phyloP scores from a whole-genome alignment of 768 basidiomycete species.

The Tricholoma matsutake region DNA sequence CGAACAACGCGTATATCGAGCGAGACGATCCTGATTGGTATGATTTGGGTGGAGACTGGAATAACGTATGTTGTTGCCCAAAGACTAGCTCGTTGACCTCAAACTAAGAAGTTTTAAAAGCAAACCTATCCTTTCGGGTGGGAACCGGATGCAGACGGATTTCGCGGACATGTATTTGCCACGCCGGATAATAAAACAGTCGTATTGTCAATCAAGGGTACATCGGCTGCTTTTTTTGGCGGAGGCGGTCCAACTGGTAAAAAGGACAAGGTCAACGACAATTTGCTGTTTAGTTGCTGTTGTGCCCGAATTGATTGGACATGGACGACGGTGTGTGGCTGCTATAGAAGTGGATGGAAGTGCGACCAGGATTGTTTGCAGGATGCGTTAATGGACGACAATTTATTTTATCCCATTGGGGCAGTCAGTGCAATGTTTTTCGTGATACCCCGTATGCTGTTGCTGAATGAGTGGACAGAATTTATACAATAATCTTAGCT shows the following conservation, averaged over 20 bases:
- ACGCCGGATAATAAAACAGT: conserved; percentile 80
- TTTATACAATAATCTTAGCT: conserved; percentile 90
- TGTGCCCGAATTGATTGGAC: conserved; percentile 91
- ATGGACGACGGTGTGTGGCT: conserved; percentile 93
- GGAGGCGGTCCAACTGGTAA: conserved; percentile 79
- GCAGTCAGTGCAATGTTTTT: conserved; percentile 51
- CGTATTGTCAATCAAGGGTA: conserved; percentile 90
- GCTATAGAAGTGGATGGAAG: conserved; percentile 74
- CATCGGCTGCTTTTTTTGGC: conserved; percentile 72
- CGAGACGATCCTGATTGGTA: conserved; percentile 74
- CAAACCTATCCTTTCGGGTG: conserved; percentile 84
- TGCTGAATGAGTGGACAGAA: conserved; percentile 48
- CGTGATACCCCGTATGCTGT: conserved; percentile 2
- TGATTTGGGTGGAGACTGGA: conserved; percentile 65
- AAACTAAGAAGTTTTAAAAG: conserved; percentile 1
- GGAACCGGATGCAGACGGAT: conserved; percentile 84
- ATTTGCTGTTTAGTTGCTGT: conserved; percentile 90
- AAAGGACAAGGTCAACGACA: conserved; percentile 95
- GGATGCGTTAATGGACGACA: conserved; percentile 69
- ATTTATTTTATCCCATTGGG: conserved; percentile 87
- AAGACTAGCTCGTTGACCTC: background rate
- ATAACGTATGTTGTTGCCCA: conserved; percentile 35
- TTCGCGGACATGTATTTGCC: conserved; percentile 90
- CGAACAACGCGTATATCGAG: conserved; percentile 83
- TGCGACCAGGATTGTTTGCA: conserved; percentile 83